Evolutionary conservation across 169 alveolate genomes (phyloP).

Genomic region (Toxoplasma gondii): DNA sequence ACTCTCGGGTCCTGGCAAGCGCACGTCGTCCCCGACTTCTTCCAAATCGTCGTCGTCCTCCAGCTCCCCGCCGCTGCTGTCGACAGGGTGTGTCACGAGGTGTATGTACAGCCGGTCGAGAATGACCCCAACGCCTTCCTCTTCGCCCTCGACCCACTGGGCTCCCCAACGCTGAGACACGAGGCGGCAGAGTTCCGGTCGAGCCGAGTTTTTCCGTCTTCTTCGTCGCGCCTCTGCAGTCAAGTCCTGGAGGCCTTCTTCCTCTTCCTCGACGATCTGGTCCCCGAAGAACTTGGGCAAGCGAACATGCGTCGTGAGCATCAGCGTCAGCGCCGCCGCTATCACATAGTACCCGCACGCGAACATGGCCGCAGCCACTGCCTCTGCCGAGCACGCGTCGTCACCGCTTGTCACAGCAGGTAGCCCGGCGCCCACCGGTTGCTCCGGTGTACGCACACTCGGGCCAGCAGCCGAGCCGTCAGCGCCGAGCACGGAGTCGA

Average conservation of each 20-base stretch:
- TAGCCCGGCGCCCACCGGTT: not conserved
- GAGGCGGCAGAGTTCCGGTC: not conserved
- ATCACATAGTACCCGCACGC: conserved; percentile 22
- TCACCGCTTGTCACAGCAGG: not conserved
- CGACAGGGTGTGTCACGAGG: not conserved
- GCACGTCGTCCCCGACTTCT: conserved; percentile 19
- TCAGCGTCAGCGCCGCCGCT: conserved; percentile 24
- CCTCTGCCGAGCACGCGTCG: conserved; percentile 28
- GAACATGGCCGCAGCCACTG: not conserved
- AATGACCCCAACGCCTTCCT: conserved; percentile 11
- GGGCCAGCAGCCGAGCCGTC: no score
- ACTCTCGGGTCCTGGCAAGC: not conserved
- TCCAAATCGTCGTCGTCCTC: not conserved
- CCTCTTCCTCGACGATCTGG: not conserved
- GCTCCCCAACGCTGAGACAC: not conserved
- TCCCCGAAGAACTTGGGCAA: not conserved
- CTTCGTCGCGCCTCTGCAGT: not conserved
- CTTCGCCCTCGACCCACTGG: conserved; percentile 21
- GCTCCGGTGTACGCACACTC: not conserved
- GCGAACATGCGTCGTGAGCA: conserved; percentile 28
- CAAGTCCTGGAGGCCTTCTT: not conserved
- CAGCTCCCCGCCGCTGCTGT: not conserved
- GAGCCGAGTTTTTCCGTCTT: not conserved
- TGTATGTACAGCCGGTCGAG: conserved; percentile 16
- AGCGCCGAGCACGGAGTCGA: no score